Base-by-base conservation (phyloP, 345 rosid genomes). In the Lepidium sativum region DNA sequence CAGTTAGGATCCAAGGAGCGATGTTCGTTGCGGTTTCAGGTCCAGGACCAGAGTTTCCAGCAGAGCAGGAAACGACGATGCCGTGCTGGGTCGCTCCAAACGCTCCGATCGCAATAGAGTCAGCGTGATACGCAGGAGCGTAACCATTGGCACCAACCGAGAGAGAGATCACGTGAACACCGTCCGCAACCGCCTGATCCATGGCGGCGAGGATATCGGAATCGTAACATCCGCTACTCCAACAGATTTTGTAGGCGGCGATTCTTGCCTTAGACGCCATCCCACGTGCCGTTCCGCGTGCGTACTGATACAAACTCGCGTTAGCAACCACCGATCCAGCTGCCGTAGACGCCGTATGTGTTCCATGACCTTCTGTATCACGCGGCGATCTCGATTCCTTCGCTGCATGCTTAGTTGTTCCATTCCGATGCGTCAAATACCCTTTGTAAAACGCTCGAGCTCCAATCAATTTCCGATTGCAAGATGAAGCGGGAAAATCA, bases 171-270 rank as follows among this genome's bases (percentile, higher is more conserved):
- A 90, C 86, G 52, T 87, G 68, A 15, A 94, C 97, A 1, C 97
- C 97, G 42, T 92, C 99, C 0, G 73, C 77, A 43, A 86, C 79
- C 0, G 97, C 96, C 47, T 83, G 90, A 54, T 94, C 96, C 90
- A 94, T 83, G 0, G 96, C 97, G 0, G 97, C 99, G n/a, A 90
- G 85, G 37, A 90, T 87, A 56, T 94, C 97, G 8, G 97, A 94
- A 27, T 89, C 95, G 56, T 80, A 94, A 15, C 99, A 94, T 2
- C 97, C 96, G 0, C 69, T 0, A 7, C 51, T 72, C 99, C 97
- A 94, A 23, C 97, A 94, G 58, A 88, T 88, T 80, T 90, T 90
- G 49, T 90, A 94, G 1, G 86, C 91, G 0, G 99, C 95, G 49
- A 90, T 78, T 20, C 97, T 75, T 6, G 99, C 96, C 31, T 81